Base-by-base conservation (phyloP, 441 rosid genomes). In the Erysimum pusillum region DNA sequence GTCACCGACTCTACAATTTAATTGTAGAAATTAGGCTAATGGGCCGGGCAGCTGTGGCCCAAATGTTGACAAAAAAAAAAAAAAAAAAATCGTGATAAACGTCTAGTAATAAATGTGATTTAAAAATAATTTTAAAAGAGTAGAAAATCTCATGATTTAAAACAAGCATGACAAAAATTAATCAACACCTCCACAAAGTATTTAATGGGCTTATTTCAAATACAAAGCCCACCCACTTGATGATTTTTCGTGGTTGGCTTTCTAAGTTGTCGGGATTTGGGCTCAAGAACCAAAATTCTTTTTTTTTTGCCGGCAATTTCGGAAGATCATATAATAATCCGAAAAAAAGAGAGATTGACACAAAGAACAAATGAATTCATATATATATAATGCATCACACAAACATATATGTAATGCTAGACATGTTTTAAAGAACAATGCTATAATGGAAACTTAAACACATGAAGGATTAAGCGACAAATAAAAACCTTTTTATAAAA, bases 171-270 rank as follows among this genome's bases (percentile, higher is more conserved):
- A 15, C 22, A 46, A 45, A 45, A 14, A 45, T 48, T 8, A 48
- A 48, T 14, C 52, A 44, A 44, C 48, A n/a, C 20, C 2, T 9
- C 49, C n/a, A 32, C 46, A 0, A 38, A 38, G 36, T 38, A 0
- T 1, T 34, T 11, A 20, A 28, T 74, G 58, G 77, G 71, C 77
- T 65, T 56, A 41, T 42, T 10, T 64, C 15, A 46, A 57, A 66
- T 42, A 36, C 22, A 58, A 74, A 46, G 51, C 67, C 34, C 35
- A 36, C 7, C 22, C 31, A 35, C 9, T 48, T 5, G 14, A 15
- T 3, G 7, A 11, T 18, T 7, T 28, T 17, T 39, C 22, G 3
- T 6, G 15, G 39, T n/a, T 45, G 46, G 25, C 66, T 63, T 63
- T 46, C 13, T 9, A 18, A 48, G 38, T 4, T 36, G 9, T 25